Conservation (phyloP, 148 eudicot species). For the Salicornia ramosissima region DNA sequence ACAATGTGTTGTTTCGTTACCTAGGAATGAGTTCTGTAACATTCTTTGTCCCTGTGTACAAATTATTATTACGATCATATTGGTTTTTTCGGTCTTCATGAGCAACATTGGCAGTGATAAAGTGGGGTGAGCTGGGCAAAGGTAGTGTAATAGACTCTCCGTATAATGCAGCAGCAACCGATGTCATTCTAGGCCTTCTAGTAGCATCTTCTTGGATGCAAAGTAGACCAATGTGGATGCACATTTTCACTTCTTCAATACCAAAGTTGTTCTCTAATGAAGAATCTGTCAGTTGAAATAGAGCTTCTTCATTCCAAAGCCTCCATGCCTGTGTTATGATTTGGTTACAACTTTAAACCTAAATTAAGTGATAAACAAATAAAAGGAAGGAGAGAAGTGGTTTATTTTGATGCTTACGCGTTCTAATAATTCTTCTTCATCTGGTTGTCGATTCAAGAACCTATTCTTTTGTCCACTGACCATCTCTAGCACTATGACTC, state of each 20-base stretch:
- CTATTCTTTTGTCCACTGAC: conserved; percentile 20
- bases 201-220: conserved; percentile 31
- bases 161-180: conserved; percentile 17
- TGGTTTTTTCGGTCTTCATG: background rate
- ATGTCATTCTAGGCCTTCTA: conserved; percentile 22
- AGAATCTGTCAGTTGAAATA: conserved; percentile 15
- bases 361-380: too few relatives aligned
- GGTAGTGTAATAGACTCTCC: conserved; percentile 20
- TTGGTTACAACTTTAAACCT: background rate
- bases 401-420: conserved; percentile 7
- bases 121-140: conserved; percentile 14
- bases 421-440: conserved; percentile 16
- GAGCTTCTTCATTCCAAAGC: conserved; percentile 19
- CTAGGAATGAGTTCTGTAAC: conserved; percentile 1
- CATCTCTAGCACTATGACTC: conserved; percentile 26
- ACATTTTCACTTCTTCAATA: conserved; percentile 14
- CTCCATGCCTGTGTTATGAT: conserved; percentile 29
- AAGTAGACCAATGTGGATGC: conserved; percentile 28
- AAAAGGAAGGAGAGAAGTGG: background rate
- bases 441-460: background rate
- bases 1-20: too few relatives aligned
- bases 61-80: background rate
- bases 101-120: background rate
- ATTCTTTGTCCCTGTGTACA: background rate
- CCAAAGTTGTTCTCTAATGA: background rate